Evolutionary conservation across 163 green algal species (phyloP), one percentile per base, ranked within the genome.

Genomic region (Scenedesmus sp.): DNA sequence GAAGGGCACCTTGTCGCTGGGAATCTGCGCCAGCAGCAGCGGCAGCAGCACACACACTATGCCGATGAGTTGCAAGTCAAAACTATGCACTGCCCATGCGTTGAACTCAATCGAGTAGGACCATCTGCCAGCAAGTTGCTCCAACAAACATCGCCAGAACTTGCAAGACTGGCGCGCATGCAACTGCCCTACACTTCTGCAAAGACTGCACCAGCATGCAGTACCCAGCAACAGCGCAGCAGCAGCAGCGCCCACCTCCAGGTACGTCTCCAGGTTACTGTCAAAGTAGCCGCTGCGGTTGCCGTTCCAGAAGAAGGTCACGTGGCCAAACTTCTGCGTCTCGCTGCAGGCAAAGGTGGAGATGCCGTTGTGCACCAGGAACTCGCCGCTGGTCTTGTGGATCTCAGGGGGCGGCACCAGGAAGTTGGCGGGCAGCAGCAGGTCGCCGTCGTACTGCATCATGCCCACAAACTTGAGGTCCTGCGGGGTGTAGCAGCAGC

Each of bases 231-330:
- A 26, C 16, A 12, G 34, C 34, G 34, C 34, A 64, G 59, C 59
- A 52, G 23, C 70, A 52, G 34, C 23, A 7, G 70, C 70, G 13
- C 70, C 6, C 82, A 97, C 95, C 95, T 99, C 98, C 20, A 99
- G 92, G 92, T 98, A 99, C 10, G 96, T 99, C 96, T 99, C 98
- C 88, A 98, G 90, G 20, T 97, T 95, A 89, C 97, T 95, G 91
- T 99, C 94, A 91, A 99, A 98, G 94, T 99, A 99, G 16, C 98
- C 98, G 13, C 94, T 97, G 85, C 98, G 96, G 96, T 99, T 99
- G 92, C 98, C 98, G 92, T 99, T 99, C 97, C 98, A 99, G 96
- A 99, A 99, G 95, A 99, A 99, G 46, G 97, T 99, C 64, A 99
- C 96, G 92, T 99, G 97, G 16, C 97, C 97, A 95, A 99, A 98